These are phyloP conservation scores for Xylaria sp. DNA, from an alignment of 2,329 filamentous ascomycete genomes.

Conservation along the genomic window DNA sequence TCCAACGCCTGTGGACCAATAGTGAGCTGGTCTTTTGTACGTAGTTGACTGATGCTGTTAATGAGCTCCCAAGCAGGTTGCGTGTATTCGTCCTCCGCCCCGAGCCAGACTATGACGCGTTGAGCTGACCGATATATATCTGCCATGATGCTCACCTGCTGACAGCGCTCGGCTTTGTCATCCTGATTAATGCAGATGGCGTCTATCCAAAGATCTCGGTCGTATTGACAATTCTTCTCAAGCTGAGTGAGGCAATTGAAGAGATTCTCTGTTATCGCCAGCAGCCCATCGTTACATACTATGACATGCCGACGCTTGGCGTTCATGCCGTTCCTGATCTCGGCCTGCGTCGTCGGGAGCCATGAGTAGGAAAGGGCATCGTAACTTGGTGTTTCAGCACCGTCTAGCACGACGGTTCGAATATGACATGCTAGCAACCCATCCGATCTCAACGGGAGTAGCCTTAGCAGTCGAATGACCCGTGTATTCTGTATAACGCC, in stretches of 20 bases:
- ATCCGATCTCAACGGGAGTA: constrained; percentile 11
- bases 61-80: constrained; percentile 14
- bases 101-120: constrained; percentile 22
- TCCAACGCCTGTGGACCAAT: constrained; percentile 7
- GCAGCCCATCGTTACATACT: constrained; percentile 10
- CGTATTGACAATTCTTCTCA: constrained; percentile 7
- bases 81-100: constrained; percentile 13
- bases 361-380: constrained; percentile 29
- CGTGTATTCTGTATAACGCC: neutral
- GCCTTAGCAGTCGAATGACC: constrained; percentile 21
- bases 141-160: constrained; percentile 23
- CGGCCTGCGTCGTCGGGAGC: constrained; percentile 13
- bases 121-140: constrained; percentile 20
- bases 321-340: constrained; percentile 9
- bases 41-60: constrained; percentile 1
- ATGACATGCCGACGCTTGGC: constrained; percentile 6
- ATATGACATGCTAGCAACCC: constrained; percentile 16
- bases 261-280: constrained; percentile 21
- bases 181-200: constrained; percentile 21
- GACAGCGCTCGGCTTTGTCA: constrained; percentile 3
- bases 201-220: constrained; percentile 22
- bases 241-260: constrained; percentile 25
- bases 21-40: neutral
- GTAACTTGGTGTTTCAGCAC: constrained; percentile 3
- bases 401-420: constrained; percentile 13